phyloP scores from a whole-genome alignment of 805 yeast species.

The Cyberlindnera lachancei region DNA sequence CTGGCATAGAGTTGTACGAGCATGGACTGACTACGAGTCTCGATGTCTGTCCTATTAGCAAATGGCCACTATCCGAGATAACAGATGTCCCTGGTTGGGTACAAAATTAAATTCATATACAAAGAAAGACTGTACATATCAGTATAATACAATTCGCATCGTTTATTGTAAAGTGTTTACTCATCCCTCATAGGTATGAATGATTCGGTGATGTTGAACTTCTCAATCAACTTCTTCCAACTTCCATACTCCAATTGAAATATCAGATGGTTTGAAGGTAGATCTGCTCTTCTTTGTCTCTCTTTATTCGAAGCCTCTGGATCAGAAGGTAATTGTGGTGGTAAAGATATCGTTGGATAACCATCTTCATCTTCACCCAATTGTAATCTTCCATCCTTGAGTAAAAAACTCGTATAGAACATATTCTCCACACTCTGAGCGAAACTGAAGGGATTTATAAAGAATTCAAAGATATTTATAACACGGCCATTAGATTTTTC shows the following conservation, averaged over 20 bases:
- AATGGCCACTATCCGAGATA: slow-evolving; percentile 71
- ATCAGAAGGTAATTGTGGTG: slow-evolving; percentile 24
- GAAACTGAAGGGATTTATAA: slow-evolving; percentile 71
- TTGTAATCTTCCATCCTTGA: slow-evolving; percentile 60
- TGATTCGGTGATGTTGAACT: slow-evolving; percentile 47
- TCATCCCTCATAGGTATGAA: slow-evolving; percentile 38
- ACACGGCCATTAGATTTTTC: slow-evolving; percentile 26
- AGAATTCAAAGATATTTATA: slow-evolving; percentile 55
- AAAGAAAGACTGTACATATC: slow-evolving; percentile 2
- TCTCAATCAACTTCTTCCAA: slow-evolving; percentile 53
- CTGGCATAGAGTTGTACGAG: slow-evolving; percentile 85
- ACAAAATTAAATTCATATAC: too few species aligned
- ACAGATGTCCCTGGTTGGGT: slow-evolving; percentile 46
- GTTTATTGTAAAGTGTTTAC: too few species aligned
- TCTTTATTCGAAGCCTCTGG: slow-evolving; percentile 20
- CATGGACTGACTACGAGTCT: slow-evolving; percentile 37
- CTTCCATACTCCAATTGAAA: slow-evolving; percentile 61
- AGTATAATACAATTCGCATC: too few species aligned
- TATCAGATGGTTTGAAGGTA: slow-evolving; percentile 52
- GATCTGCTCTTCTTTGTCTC: slow-evolving; percentile 20
- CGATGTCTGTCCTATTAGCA: slow-evolving; percentile 56
- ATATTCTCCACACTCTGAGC: slow-evolving; percentile 77
- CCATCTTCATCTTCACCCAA: slow-evolving; percentile 46
- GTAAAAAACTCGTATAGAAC: slow-evolving; percentile 73
- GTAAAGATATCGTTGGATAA: slow-evolving; percentile 32